Conservation (phyloP, 2,329 filamentous ascomycete genomes). For the Orbilia oligospora region DNA sequence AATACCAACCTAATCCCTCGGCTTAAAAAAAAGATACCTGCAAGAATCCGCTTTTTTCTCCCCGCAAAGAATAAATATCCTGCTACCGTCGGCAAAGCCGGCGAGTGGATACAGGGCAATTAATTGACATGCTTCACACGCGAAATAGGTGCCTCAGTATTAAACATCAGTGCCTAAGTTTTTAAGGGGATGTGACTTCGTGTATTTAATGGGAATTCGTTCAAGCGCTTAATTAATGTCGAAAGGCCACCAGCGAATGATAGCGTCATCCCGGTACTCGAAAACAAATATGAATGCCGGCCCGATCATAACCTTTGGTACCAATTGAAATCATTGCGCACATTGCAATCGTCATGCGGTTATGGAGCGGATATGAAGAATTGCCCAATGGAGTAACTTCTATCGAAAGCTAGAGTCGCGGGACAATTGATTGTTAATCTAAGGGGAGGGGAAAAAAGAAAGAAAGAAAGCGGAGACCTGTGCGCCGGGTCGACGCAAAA, state of each 20-base stretch:
- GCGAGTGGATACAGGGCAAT: background rate
- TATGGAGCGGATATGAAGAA: background rate
- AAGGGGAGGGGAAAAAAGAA: too few species aligned
- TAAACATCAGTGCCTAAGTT: background rate
- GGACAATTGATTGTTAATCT: slow-evolving; percentile 29
- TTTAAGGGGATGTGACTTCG: background rate
- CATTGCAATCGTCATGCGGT: background rate
- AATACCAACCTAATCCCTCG: slow-evolving; percentile 14
- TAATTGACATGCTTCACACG: background rate
- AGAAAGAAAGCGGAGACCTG: background rate
- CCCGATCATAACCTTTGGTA: too few species aligned
- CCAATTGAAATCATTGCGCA: background rate
- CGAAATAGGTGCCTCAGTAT: background rate
- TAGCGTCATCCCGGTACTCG: too few species aligned
- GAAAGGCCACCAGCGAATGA: background rate
- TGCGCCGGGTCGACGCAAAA: background rate
- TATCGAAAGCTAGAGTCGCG: slow-evolving; percentile 11
- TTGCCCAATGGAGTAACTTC: slow-evolving; percentile 4
- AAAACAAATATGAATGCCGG: too few species aligned
- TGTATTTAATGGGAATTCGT: background rate
- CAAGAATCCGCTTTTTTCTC: slow-evolving; percentile 24
- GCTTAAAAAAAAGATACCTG: slow-evolving; percentile 34
- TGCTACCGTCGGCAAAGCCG: slow-evolving; percentile 12
- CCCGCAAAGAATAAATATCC: background rate
- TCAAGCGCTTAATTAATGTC: background rate